Conservation (phyloP, 2,329 filamentous ascomycete species). For the Cladosporium sp. region DNA sequence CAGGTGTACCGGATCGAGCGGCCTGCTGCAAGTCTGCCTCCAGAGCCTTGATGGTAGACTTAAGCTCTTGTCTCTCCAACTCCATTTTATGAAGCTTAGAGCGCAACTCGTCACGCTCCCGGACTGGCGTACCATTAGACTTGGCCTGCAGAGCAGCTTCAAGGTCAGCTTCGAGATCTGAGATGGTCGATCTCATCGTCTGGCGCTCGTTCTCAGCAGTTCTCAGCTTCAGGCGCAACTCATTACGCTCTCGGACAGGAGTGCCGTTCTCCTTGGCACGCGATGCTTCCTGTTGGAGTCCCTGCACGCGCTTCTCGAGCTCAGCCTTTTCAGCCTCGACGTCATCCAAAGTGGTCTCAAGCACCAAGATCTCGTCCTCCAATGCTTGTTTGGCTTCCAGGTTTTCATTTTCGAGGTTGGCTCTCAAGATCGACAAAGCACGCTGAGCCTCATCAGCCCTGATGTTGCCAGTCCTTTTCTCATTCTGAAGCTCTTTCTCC, state of each 20-base stretch:
- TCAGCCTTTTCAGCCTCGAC: constrained; percentile 49
- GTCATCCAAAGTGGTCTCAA: constrained; percentile 42
- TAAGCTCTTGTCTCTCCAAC: constrained; percentile 27
- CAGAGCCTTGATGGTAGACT: constrained; percentile 31
- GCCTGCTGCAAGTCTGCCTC: constrained; percentile 41
- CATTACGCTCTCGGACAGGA: constrained; percentile 33
- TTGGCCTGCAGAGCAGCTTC: constrained; percentile 25
- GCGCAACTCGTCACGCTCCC: constrained; percentile 33
- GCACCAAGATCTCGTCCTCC: constrained; percentile 52
- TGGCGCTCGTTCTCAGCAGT: constrained; percentile 29
- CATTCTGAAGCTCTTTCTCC: constrained; percentile 39
- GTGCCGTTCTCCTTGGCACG: constrained; percentile 37
- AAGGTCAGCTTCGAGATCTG: constrained; percentile 34
- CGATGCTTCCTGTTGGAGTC: constrained; percentile 32
- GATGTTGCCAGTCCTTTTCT: constrained; percentile 20
- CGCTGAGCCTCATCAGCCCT: constrained; percentile 24
- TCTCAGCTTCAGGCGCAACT: constrained; percentile 29
- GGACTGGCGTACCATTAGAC: constrained; percentile 26
- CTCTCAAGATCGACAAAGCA: constrained; percentile 49
- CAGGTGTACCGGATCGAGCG: constrained; percentile 32
- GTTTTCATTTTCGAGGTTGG: constrained; percentile 41
- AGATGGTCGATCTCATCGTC: constrained; percentile 30
- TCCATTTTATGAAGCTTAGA: constrained; percentile 28
- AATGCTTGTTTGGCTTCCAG: constrained; percentile 42
- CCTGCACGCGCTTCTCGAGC: constrained; percentile 55